Evolutionary conservation across 306 rosid species (phyloP).

Genomic region (Gastrolobium bilobum): DNA sequence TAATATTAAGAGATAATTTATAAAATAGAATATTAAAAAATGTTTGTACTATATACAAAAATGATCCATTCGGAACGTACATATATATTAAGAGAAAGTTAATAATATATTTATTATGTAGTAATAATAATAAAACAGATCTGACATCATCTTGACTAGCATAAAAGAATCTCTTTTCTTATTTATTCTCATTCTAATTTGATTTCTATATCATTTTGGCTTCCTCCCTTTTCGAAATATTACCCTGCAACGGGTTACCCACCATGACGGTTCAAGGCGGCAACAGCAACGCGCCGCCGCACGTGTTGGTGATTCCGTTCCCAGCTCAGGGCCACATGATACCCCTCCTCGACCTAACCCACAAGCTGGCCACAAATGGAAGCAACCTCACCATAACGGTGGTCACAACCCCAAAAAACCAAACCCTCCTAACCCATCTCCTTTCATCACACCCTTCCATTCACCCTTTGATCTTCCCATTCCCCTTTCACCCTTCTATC

Average conservation of each 20-base stretch:
- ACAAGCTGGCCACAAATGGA: slow-evolving; percentile 35
- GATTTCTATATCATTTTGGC: no score
- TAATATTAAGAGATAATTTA: no score
- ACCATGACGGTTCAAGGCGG: not conserved
- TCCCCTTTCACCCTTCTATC: slow-evolving; percentile 59
- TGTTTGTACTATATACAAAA: no score
- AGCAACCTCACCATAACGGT: slow-evolving; percentile 43
- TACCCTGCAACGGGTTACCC: not conserved
- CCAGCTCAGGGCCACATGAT: slow-evolving; percentile 57
- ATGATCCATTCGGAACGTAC: no score
- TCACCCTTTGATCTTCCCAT: slow-evolving; percentile 50
- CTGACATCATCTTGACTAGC: no score
- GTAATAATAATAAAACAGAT: no score
- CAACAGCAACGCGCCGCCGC: not conserved
- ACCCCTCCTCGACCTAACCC: slow-evolving; percentile 51
- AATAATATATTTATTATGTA: no score
- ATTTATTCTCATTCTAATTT: no score
- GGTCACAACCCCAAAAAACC: slow-evolving; percentile 47
- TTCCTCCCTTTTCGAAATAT: no score
- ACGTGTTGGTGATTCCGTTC: slow-evolving; percentile 44
- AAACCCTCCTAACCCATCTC: slow-evolving; percentile 32
- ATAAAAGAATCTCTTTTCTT: no score
- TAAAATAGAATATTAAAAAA: no score
- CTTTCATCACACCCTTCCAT: slow-evolving; percentile 41
- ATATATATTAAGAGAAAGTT: no score